phyloP scores from a whole-genome alignment of 2,329 filamentous ascomycete genomes.

The Botrytis squamosa region DNA sequence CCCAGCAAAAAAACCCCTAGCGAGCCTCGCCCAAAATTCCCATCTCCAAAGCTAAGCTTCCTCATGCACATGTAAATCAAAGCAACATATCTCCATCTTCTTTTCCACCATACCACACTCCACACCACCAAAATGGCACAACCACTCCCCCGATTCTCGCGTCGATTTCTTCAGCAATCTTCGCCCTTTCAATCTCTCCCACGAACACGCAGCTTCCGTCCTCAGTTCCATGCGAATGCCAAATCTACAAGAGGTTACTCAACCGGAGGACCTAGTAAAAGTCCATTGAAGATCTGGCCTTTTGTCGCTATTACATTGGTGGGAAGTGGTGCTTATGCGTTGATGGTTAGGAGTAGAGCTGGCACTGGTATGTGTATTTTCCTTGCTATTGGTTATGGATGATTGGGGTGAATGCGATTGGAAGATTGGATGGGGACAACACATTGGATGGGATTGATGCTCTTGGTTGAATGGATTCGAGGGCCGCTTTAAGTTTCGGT shows the following conservation, averaged over 20 bases:
- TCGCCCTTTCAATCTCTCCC: constrained; percentile 26
- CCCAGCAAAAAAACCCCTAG: not conserved
- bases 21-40: not conserved
- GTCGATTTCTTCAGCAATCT: constrained; percentile 32
- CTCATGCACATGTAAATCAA: constrained; percentile 8
- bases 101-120: not conserved
- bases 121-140: constrained; percentile 31
- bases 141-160: constrained; percentile 32
- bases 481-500: constrained; percentile 33
- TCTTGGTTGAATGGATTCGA: constrained; percentile 22
- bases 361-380: constrained; percentile 33
- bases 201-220: constrained; percentile 28
- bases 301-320: constrained; percentile 45
- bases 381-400: not conserved
- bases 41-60: constrained; percentile 3
- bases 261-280: constrained; percentile 36
- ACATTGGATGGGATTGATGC: not conserved
- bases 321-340: constrained; percentile 49
- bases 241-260: constrained; percentile 31
- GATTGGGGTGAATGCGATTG: not conserved
- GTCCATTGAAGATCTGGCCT: constrained; percentile 42
- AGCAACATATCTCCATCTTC: not conserved
- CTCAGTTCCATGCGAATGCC: constrained; percentile 24
- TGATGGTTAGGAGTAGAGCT: constrained; percentile 50
- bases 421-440: not conserved